Evolutionary conservation across 2,329 filamentous ascomycete species (phyloP).

Genomic region (Daldinia sp.): DNA sequence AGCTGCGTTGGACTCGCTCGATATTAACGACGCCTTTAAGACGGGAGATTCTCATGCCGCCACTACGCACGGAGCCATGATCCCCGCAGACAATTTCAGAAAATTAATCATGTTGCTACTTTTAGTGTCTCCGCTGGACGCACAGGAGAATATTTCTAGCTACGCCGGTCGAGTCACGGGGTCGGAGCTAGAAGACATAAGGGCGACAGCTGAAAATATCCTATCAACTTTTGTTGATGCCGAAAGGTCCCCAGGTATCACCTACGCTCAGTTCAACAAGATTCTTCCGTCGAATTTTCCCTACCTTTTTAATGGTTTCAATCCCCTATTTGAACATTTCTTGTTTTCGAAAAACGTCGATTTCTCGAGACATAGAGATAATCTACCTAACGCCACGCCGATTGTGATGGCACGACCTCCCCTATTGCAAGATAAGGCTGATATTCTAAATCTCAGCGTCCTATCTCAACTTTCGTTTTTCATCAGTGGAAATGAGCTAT

Average conservation of each 20-base stretch:
- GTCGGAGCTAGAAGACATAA: constrained; percentile 64
- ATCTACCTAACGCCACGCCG: constrained; percentile 29
- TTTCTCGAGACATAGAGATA: constrained; percentile 62
- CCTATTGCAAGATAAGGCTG: constrained; percentile 59
- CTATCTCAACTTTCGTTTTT: constrained; percentile 79
- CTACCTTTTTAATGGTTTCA: constrained; percentile 72
- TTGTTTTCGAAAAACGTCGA: constrained; percentile 77
- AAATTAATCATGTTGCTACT: constrained; percentile 75
- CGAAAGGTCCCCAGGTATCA: constrained; percentile 70
- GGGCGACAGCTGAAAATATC: constrained; percentile 69
- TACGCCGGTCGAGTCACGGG: constrained; percentile 66
- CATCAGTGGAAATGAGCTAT: constrained; percentile 69
- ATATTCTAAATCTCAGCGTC: constrained; percentile 70
- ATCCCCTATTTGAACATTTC: constrained; percentile 76
- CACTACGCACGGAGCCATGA: constrained; percentile 69
- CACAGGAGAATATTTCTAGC: constrained; percentile 70
- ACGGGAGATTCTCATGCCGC: constrained; percentile 55
- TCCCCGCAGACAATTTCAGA: constrained; percentile 77
- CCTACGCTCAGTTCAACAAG: constrained; percentile 66
- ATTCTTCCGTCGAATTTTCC: constrained; percentile 69
- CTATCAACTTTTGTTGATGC: constrained; percentile 71
- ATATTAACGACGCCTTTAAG: constrained; percentile 68
- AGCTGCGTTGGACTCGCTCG: constrained; percentile 73
- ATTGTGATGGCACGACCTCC: constrained; percentile 47
- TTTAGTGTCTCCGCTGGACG: constrained; percentile 69